These are phyloP conservation scores for Cladosporium sp. DNA, from an alignment of 2,329 filamentous ascomycete species.

Conservation along the genomic window DNA sequence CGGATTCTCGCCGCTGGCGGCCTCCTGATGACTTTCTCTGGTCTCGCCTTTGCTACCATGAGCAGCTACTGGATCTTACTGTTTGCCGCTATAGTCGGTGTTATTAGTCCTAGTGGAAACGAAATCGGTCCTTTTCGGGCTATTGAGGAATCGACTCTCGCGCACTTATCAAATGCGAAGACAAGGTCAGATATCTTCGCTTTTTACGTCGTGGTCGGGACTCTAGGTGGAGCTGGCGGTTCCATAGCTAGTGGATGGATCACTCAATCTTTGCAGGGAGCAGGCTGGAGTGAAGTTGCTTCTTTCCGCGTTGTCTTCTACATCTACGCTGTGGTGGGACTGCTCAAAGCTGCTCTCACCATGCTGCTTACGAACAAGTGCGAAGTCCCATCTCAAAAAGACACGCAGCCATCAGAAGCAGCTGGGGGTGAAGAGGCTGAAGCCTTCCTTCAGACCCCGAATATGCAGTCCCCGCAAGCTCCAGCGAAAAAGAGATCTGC, in stretches of 20 bases:
- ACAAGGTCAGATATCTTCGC: conserved; percentile 23
- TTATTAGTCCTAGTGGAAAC: conserved; percentile 30
- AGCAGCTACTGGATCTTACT: conserved; percentile 27
- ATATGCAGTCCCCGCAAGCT: too few relatives aligned
- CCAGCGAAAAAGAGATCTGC: too few relatives aligned
- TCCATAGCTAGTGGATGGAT: conserved; percentile 32
- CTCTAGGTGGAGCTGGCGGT: conserved; percentile 24
- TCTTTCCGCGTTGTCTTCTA: conserved; percentile 38
- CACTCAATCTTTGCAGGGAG: conserved; percentile 26
- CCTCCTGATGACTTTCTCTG: conserved; percentile 24
- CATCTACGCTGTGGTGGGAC: conserved; percentile 37
- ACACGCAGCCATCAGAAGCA: too few relatives aligned
- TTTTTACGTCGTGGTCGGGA: conserved; percentile 18
- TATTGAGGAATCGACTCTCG: conserved; percentile 29
- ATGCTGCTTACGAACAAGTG: conserved; percentile 34
- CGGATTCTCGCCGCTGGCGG: conserved; percentile 25
- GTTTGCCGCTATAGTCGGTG: conserved; percentile 27
- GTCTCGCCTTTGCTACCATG: conserved; percentile 24
- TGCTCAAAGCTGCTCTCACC: conserved; percentile 33
- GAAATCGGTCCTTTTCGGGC: conserved; percentile 33
- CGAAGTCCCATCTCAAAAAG: too few relatives aligned
- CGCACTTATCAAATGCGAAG: conserved; percentile 24
- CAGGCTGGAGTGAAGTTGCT: conserved; percentile 31
- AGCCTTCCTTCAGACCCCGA: too few relatives aligned
- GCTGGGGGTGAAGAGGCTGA: too few relatives aligned